These are phyloP conservation scores for Setaria italica DNA, from an alignment of 202 grass and related monocot genomes.

Conservation along the genomic window DNA sequence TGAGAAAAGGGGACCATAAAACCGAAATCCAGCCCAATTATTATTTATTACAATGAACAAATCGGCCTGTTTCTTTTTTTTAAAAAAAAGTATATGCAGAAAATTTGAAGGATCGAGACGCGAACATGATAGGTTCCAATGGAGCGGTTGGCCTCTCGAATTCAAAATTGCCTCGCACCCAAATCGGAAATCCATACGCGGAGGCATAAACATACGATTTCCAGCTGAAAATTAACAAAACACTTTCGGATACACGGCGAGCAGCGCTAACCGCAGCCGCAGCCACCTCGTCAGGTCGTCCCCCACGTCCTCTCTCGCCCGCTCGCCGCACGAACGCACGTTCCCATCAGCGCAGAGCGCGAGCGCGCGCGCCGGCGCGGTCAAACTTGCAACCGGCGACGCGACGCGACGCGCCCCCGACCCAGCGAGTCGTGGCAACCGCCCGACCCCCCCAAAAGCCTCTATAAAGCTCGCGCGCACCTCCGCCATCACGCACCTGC, in stretches of 20 bases:
- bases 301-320: background rate
- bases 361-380: background rate
- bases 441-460: background rate
- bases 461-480: background rate
- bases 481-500: background rate
- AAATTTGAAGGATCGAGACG: background rate
- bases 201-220: background rate
- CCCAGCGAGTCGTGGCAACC: background rate
- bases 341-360: background rate
- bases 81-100: background rate
- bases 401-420: background rate
- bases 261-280: background rate
- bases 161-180: too few relatives aligned
- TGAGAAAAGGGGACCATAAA: too few relatives aligned
- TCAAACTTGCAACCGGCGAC: constrained; percentile 7
- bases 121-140: too few relatives aligned
- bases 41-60: too few relatives aligned
- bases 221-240: background rate
- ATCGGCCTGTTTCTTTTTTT: background rate
- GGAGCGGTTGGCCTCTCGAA: background rate
- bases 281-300: background rate
- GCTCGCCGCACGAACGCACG: constrained; percentile 10
- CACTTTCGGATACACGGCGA: background rate
- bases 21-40: background rate
- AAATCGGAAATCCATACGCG: too few relatives aligned